Evolutionary conservation across 169 alveolate genomes (phyloP), one percentile per base, ranked within the genome.

Genomic region (Plasmodium sp.): DNA sequence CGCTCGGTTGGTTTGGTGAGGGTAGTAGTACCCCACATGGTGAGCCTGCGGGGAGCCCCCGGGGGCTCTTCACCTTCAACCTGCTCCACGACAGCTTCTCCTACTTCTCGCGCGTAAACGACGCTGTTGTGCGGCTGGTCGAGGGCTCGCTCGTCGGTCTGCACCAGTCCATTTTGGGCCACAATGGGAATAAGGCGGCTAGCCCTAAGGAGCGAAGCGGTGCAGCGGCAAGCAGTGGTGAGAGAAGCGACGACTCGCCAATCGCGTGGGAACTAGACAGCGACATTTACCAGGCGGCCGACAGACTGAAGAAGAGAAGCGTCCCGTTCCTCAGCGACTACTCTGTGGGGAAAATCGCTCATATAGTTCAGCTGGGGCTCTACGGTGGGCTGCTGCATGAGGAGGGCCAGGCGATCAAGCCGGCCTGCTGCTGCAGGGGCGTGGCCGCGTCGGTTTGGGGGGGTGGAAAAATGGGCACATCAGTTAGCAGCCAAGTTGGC

Each of bases 311-410:
- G 67, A 48, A 67, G 31, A 48, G 48, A 67, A 33, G 41, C 22
- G 33, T 83, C 7, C 62, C 81, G 7, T 67, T 83, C 62, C 31
- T 83, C 7, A 67, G 48, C 18, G 83, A 67, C 73, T 83, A 83
- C 51, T 83, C 92, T 12, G 18, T 83, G 39, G 92, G 92, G 3
- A 83, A 58, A 62, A 67, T 83, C 10, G 92, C 92, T 12, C 92
- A 83, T 83, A 67, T 83, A 39, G 73, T 83, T 62, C 82, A 83
- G 58, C 73, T 83, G 34, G 27, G 92, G 48, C 45, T 83, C 33
- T 83, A 83, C 45, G 33, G 33, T 12, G 92, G 92, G 1, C 48
- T 83, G 41, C 33, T 83, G 45, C 81, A 62, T 10, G 79, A 83
- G 48, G 92, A 83, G 73, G 48, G 48, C 3, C 92, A 83, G 31